Conservation (phyloP, 805 yeast species). For the Sugiyamaella qingdaonensis region DNA sequence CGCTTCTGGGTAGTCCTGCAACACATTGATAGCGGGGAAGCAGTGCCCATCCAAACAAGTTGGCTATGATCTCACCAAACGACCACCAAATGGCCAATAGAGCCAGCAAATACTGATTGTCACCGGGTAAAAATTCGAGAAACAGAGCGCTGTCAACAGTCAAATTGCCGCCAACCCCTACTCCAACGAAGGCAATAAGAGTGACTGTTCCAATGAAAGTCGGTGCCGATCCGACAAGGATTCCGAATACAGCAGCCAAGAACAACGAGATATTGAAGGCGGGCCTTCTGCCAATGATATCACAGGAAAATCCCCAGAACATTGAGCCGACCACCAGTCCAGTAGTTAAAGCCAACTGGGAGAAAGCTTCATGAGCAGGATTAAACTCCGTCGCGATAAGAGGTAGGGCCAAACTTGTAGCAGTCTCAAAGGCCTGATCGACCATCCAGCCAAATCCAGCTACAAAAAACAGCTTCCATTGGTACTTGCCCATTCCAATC, state of each 20-base stretch:
- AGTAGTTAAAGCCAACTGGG: constrained; percentile 31
- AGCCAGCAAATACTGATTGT: constrained; percentile 47
- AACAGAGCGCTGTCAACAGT: constrained; percentile 51
- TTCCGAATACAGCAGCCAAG: constrained; percentile 43
- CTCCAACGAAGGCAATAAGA: constrained; percentile 42
- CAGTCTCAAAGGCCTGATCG: constrained; percentile 47
- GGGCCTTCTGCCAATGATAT: constrained; percentile 47
- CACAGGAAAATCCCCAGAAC: constrained; percentile 50
- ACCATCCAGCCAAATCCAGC: constrained; percentile 55
- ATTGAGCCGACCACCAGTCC: constrained; percentile 48
- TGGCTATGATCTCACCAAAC: constrained; percentile 47
- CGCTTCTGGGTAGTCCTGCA: constrained; percentile 34
- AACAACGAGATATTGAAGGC: constrained; percentile 48
- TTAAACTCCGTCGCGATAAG: constrained; percentile 45
- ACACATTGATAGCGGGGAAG: constrained; percentile 46
- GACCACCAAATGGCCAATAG: constrained; percentile 55
- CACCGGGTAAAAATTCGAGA: constrained; percentile 47
- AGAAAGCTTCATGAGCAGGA: constrained; percentile 35
- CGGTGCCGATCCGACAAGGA: constrained; percentile 46
- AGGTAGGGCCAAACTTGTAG: constrained; percentile 44
- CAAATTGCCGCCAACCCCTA: constrained; percentile 51
- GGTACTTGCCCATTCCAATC: constrained; percentile 56
- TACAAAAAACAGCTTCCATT: constrained; percentile 43
- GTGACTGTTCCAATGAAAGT: constrained; percentile 39
- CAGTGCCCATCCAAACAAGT: constrained; percentile 49